phyloP scores from a whole-genome alignment of 192 early-diverging fungal genomes.

The Rhizophagus prolifer region DNA sequence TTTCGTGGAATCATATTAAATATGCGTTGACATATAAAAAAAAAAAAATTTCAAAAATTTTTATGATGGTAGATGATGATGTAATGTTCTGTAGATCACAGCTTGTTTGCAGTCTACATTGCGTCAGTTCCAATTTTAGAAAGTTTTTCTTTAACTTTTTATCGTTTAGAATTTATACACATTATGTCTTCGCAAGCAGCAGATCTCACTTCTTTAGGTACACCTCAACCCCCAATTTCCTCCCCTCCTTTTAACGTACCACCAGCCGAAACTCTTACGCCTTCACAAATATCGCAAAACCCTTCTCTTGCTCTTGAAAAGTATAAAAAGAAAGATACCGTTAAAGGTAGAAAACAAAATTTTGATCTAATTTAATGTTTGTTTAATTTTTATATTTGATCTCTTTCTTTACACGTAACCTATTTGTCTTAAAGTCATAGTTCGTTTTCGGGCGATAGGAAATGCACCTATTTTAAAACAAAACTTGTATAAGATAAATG shows the following conservation, averaged over 20 bases:
- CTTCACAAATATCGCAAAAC: background rate
- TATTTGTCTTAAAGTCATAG: constrained; percentile 62
- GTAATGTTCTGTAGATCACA: background rate
- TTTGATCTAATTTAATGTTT: background rate
- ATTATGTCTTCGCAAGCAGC: constrained; percentile 12
- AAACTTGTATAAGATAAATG: constrained; percentile 80
- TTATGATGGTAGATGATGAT: no score
- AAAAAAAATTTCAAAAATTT: no score
- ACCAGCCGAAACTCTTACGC: background rate
- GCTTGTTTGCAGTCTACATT: background rate
- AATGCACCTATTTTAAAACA: constrained; percentile 91
- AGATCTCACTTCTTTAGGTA: background rate
- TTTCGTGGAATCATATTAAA: background rate
- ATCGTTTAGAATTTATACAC: background rate
- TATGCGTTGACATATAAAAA: background rate
- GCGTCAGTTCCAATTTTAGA: background rate
- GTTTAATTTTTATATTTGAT: no score
- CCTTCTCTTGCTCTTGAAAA: constrained; percentile 20
- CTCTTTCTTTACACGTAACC: no score
- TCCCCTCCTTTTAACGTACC: constrained; percentile 8
- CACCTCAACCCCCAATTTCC: constrained; percentile 3
- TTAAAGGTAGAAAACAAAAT: constrained; percentile 5
- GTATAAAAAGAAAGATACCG: constrained; percentile 20
- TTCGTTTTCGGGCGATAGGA: constrained; percentile 79
- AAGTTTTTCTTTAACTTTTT: background rate